Evolutionary conservation across 306 rosid genomes (phyloP).

Genomic region (Hippophae rhamnoides): DNA sequence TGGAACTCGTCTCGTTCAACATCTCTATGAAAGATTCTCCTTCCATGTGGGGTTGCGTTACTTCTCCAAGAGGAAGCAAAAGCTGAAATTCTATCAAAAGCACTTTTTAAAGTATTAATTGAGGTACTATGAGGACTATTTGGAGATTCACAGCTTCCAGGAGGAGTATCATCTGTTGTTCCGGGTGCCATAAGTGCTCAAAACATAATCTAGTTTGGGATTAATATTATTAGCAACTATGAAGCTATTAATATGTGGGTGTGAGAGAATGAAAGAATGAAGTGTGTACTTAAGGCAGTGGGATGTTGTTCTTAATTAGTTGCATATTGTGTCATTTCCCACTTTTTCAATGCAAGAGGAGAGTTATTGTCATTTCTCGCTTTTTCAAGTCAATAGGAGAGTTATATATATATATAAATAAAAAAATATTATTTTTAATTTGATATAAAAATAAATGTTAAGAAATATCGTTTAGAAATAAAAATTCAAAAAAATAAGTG

Average conservation of each 20-base stretch:
- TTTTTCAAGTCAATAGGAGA: too few relatives aligned
- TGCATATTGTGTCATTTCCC: slow-evolving; percentile 49
- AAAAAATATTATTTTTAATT: too few relatives aligned
- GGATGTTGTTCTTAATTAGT: slow-evolving; percentile 22
- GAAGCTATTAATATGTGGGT: background rate
- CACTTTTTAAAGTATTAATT: slow-evolving; percentile 34
- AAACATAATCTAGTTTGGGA: slow-evolving; percentile 1
- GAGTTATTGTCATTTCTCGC: too few relatives aligned
- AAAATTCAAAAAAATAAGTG: too few relatives aligned
- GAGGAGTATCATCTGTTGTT: slow-evolving; percentile 25
- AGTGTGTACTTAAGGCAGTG: slow-evolving; percentile 20
- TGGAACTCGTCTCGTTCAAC: slow-evolving; percentile 85
- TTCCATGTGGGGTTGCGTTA: slow-evolving; percentile 29
- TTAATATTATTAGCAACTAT: slow-evolving; percentile 8
- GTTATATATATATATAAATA: too few relatives aligned
- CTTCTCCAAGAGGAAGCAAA: slow-evolving; percentile 37
- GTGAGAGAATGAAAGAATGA: slow-evolving; percentile 27
- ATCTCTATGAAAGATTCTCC: slow-evolving; percentile 70
- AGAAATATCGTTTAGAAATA: too few relatives aligned
- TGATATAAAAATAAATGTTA: too few relatives aligned
- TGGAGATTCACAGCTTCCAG: slow-evolving; percentile 33
- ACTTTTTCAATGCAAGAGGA: slow-evolving; percentile 29
- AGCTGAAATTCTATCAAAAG: slow-evolving; percentile 43
- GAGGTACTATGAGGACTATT: slow-evolving; percentile 20
- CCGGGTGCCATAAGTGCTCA: slow-evolving; percentile 20